Percentiles rank a stretch among this genome's conserved stretches.
Conservation (phyloP, 352 stramenopile species). For the Pythium guiyangense region DNA sequence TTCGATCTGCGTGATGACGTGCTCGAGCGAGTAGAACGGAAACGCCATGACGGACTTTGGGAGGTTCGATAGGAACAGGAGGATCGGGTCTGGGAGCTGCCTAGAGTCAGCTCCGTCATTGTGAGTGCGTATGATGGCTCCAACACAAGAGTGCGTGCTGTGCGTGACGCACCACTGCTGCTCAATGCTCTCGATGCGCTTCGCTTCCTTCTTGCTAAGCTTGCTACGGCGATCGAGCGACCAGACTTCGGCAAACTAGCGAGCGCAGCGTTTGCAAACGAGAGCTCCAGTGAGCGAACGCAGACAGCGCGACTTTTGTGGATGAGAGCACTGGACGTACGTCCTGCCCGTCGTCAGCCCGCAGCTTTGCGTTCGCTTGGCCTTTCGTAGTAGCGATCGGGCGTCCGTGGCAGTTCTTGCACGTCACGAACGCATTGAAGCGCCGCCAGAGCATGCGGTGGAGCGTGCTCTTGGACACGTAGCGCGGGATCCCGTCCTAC, state of each 20-base stretch:
- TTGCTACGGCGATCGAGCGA: constrained; percentile 37
- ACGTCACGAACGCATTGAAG: constrained; percentile 66
- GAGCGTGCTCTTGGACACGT: constrained; percentile 42
- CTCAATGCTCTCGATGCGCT: constrained; percentile 36
- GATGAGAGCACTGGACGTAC: constrained; percentile 8
- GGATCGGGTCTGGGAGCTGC: constrained; percentile 38
- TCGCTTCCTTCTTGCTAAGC: constrained; percentile 37
- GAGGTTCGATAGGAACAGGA: constrained; percentile 69
- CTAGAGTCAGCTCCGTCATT: constrained; percentile 14
- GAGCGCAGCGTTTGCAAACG: constrained; percentile 12
- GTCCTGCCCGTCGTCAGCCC: constrained; percentile 15
- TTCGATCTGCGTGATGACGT: constrained; percentile 57
- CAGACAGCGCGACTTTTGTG: no score
- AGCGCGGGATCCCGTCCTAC: constrained; percentile 56
- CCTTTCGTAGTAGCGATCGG: constrained; percentile 24
- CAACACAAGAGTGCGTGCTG: no score
- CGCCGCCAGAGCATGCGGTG: constrained; percentile 57
- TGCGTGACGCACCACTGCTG: constrained; percentile 32
- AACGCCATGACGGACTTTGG: constrained; percentile 69
- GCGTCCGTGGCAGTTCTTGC: constrained; percentile 61
- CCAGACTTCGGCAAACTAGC: constrained; percentile 63
- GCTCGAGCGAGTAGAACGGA: constrained; percentile 46
- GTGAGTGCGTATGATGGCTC: no score
- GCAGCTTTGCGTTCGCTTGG: neutral
- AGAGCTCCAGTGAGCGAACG: neutral